Evolutionary conservation across 345 rosid species (phyloP).

Genomic region (Trapa incisa): DNA sequence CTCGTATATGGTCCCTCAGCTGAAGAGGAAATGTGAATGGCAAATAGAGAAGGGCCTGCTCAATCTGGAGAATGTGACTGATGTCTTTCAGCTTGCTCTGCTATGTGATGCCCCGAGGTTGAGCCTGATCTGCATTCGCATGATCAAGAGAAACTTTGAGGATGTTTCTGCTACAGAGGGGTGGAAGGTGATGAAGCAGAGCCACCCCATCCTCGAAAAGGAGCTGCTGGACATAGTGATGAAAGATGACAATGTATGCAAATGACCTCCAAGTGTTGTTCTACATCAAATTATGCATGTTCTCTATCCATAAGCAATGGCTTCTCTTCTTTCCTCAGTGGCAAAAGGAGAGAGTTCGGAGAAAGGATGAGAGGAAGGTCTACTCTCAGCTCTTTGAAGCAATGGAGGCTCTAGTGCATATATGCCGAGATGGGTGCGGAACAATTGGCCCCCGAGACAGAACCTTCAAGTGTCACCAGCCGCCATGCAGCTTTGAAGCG

Average conservation of each 20-base stretch:
- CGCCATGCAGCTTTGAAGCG: slow-evolving; percentile 49
- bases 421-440: slow-evolving; percentile 77
- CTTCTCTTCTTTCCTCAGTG: slow-evolving; percentile 21
- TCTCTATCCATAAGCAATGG: not conserved
- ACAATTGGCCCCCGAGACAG: slow-evolving; percentile 85
- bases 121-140: slow-evolving; percentile 48
- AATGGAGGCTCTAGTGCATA: slow-evolving; percentile 92
- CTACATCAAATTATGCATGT: not conserved
- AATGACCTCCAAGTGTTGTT: not conserved
- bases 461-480: slow-evolving; percentile 35
- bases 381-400: slow-evolving; percentile 68
- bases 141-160: slow-evolving; percentile 43
- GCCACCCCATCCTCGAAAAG: slow-evolving; percentile 73
- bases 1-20: slow-evolving; percentile 45
- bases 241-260: slow-evolving; percentile 41
- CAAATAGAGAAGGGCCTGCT: slow-evolving; percentile 56
- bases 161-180: slow-evolving; percentile 46
- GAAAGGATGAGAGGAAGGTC: slow-evolving; percentile 39
- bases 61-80: slow-evolving; percentile 58
- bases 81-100: slow-evolving; percentile 70
- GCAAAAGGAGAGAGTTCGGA: slow-evolving; percentile 40
- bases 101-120: slow-evolving; percentile 76
- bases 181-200: slow-evolving; percentile 72
- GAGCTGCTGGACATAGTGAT: slow-evolving; percentile 40
- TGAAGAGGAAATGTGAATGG: slow-evolving; percentile 53